Conservation (phyloP, 2,329 filamentous ascomycete species). For the Fusarium humuli region DNA sequence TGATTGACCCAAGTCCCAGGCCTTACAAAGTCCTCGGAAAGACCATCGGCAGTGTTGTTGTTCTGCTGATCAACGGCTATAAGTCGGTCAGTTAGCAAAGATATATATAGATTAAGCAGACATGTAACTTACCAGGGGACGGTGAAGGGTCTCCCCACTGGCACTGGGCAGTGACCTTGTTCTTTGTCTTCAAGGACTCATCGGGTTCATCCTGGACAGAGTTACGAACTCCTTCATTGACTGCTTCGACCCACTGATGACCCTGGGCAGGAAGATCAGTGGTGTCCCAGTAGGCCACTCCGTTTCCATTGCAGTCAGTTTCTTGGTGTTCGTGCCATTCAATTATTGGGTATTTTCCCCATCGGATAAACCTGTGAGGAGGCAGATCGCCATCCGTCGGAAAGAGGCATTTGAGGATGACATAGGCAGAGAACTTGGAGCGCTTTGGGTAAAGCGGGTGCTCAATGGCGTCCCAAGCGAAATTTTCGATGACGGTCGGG, state of each 20-base stretch:
- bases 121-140: neutral
- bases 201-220: neutral
- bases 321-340: neutral
- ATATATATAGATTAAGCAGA: neutral
- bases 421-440: neutral
- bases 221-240: neutral
- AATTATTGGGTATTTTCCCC: neutral
- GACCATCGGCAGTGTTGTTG: neutral
- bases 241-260: neutral
- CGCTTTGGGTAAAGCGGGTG: neutral
- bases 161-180: neutral
- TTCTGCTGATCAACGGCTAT: neutral
- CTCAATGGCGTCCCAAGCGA: too few species aligned
- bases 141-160: too few species aligned
- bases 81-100: neutral
- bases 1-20: neutral
- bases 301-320: neutral
- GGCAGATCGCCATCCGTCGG: fast-evolving
- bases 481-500: neutral
- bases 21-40: neutral
- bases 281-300: too few species aligned
- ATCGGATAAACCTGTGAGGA: neutral
- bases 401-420: neutral
- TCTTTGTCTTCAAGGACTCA: neutral
- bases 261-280: neutral